Percentiles rank a stretch among this genome's conserved stretches.
phyloP scores from a whole-genome alignment of 441 rosid genomes.

The Pelargonium myrrhifolium region DNA sequence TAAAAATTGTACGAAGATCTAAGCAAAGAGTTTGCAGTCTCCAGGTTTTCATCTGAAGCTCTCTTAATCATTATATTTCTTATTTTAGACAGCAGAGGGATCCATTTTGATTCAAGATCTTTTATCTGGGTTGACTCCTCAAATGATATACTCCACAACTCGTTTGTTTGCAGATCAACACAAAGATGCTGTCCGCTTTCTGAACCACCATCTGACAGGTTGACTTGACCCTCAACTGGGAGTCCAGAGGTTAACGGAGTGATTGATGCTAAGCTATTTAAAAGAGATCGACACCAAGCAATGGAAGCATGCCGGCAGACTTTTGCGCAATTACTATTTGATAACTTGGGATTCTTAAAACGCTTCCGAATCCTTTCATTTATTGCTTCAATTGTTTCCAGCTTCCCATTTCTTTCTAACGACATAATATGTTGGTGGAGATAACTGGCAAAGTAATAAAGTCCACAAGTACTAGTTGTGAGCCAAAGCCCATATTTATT shows the following conservation, averaged over 20 bases:
- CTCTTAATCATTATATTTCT: conserved; percentile 53
- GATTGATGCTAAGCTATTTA: conserved; percentile 64
- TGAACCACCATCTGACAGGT: conserved; percentile 31
- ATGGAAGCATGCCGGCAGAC: conserved; percentile 90
- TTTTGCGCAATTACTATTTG: conserved; percentile 66
- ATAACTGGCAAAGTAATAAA: conserved; percentile 40
- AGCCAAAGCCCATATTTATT: conserved; percentile 3
- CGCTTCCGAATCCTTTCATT: conserved; percentile 89
- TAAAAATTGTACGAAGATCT: conserved; percentile 75
- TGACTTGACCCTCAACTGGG: conserved; percentile 36
- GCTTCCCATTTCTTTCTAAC: conserved; percentile 65
- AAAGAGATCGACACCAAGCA: conserved; percentile 87
- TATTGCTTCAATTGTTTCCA: conserved; percentile 76
- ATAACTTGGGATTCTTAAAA: conserved; percentile 86
- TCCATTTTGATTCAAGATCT: conserved; percentile 65
- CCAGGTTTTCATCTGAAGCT: conserved; percentile 58
- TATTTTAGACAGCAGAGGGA: conserved; percentile 53
- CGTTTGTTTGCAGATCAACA: conserved; percentile 64
- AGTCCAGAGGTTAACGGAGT: conserved; percentile 52
- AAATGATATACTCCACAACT: conserved; percentile 58
- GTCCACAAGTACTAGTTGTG: background rate
- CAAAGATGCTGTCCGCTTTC: conserved; percentile 58
- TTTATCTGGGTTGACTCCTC: conserved; percentile 54
- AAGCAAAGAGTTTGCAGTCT: conserved; percentile 65
- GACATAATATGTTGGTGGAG: conserved; percentile 59